A percentile compares a stretch with the other conserved stretches of the same genome.
Conservation (phyloP, 495 filamentous ascomycete species). For the Niebla homalea region DNA sequence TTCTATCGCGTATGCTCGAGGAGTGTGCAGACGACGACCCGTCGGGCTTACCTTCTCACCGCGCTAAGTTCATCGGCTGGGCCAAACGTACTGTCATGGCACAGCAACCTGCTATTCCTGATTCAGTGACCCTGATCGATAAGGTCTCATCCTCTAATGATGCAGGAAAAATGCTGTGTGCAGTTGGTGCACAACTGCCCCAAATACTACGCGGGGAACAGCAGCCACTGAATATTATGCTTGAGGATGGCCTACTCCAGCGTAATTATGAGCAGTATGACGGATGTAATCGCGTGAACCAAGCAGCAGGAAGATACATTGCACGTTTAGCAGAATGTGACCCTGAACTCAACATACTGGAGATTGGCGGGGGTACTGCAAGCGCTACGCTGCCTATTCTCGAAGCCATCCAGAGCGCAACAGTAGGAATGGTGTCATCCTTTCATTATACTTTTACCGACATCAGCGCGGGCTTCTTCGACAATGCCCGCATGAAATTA, state of each 20-base stretch:
- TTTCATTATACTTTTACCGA: conserved; percentile 24
- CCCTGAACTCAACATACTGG: conserved; percentile 22
- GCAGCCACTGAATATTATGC: background rate
- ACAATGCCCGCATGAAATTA: conserved; percentile 17
- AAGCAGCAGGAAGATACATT: conserved; percentile 9
- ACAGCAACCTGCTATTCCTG: background rate
- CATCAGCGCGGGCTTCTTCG: conserved; percentile 29
- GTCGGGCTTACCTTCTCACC: background rate
- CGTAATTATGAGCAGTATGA: background rate
- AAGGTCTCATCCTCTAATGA: background rate
- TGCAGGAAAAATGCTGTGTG: background rate
- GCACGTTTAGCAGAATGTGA: conserved; percentile 18
- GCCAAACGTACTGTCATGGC: background rate
- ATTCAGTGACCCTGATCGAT: background rate
- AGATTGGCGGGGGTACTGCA: conserved; percentile 14
- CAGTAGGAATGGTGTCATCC: background rate
- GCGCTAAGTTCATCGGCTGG: background rate
- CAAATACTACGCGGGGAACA: background rate
- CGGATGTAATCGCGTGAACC: background rate
- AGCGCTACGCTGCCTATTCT: conserved; percentile 27
- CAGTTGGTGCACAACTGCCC: background rate
- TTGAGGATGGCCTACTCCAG: background rate
- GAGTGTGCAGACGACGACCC: background rate
- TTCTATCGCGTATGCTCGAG: too few species aligned
- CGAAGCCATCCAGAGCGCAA: conserved; percentile 17